Evolutionary conservation across 352 stramenopile genomes (phyloP), one percentile per base, ranked within the genome.

Genomic region (Phytophthora rubi): DNA sequence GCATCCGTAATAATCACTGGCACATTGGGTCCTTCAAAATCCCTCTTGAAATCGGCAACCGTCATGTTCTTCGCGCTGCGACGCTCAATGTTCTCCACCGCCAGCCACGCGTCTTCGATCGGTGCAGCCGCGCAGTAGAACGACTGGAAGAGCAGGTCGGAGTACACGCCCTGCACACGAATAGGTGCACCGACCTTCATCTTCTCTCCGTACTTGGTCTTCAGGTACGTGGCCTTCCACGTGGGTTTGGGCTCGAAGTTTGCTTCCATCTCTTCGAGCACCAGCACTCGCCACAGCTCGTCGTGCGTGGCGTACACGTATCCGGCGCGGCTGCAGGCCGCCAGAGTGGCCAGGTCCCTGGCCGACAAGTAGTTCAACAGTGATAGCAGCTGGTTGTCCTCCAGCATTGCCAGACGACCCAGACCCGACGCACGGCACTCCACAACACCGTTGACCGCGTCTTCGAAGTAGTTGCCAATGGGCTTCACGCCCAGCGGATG

Each of bases 81-180:
- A 33, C 88, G 84, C 28, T 89, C 76, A 45, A 97, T 93, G 33
- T 80, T 93, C 61, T 96, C 86, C 15, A 91, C 74, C 3, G 60
- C 75, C 3, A 95, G 12, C 90, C 89, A 96, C 10, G 73, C 73
- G n/a, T 77, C 56, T 54, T 89, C 71, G 39, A 92, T 89, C 7
- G 84, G 86, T 21, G 83, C 75, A 2, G 75, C 72, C 1, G 85
- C 82, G 52, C 88, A 96, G 69, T 93, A 94, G 73, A 92, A 95
- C 52, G 89, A 85, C 71, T 95, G 89, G 74, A 96, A 97, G 18
- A 97, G 74, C 57, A 94, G 54, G 53, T 97, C 90, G n/a, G 86
- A 95, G 71, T 95, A 97, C 57, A 97, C 82, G 8, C 86, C 86
- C 16, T 79, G 47, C 10, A 96, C 78, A 26, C 54, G 63, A 35